These are phyloP conservation scores for Candida multigemmis DNA, from an alignment of 805 yeast genomes.

Conservation along the genomic window DNA sequence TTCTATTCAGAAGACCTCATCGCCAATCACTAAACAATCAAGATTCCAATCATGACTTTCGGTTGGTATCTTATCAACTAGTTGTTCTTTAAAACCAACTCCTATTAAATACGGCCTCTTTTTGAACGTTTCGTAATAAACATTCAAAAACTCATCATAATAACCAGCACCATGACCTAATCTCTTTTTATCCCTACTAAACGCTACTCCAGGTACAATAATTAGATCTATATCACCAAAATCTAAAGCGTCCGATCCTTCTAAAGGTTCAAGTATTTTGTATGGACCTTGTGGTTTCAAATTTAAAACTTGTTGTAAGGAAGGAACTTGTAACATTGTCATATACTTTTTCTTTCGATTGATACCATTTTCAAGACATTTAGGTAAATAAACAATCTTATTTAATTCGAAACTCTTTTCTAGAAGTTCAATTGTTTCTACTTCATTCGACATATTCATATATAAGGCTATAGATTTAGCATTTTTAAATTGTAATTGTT, in stretches of 20 bases:
- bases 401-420: constrained; percentile 37
- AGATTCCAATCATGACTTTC: constrained; percentile 59
- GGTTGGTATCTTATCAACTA: constrained; percentile 41
- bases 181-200: constrained; percentile 42
- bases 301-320: constrained; percentile 29
- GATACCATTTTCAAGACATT: constrained; percentile 25
- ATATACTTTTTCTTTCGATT: constrained; percentile 32
- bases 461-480: constrained; percentile 55
- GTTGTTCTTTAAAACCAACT: constrained; percentile 56
- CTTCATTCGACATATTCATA: constrained; percentile 72
- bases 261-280: constrained; percentile 56
- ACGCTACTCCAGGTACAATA: constrained; percentile 82
- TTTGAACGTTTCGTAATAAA: constrained; percentile 9
- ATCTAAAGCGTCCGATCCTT: constrained; percentile 17
- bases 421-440: constrained; percentile 51
- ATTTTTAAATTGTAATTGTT: constrained; percentile 24
- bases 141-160: constrained; percentile 56
- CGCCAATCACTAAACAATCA: constrained; percentile 44
- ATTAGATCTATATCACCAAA: constrained; percentile 50
- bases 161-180: constrained; percentile 93
- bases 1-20: constrained; percentile 2
- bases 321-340: constrained; percentile 44
- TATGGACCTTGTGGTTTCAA: constrained; percentile 64
- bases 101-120: constrained; percentile 45
- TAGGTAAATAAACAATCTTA: constrained; percentile 52